Conservation (phyloP, 345 rosid genomes). For the Camelina neglecta region DNA sequence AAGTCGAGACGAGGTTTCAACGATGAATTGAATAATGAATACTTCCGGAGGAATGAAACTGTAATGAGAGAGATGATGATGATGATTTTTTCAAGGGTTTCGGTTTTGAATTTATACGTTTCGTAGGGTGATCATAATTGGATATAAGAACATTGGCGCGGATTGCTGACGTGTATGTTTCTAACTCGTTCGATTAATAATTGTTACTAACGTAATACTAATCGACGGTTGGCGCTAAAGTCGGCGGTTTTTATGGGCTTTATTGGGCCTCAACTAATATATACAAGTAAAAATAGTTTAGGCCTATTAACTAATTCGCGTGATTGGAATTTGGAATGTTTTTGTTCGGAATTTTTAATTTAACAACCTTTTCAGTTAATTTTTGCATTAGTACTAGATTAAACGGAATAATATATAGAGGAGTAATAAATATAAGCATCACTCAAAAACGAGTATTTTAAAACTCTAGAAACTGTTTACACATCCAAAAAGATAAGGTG, state of each 20-base stretch:
- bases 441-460: neutral
- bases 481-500: slow-evolving; percentile 9
- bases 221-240: neutral
- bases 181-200: neutral
- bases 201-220: neutral
- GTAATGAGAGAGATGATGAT: neutral
- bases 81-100: neutral
- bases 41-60: neutral
- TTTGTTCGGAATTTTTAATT: neutral
- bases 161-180: neutral
- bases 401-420: too few species aligned
- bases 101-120: slow-evolving; percentile 6
- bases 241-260: slow-evolving; percentile 9
- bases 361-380: too few species aligned
- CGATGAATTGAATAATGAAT: neutral
- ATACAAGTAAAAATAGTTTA: neutral
- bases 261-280: slow-evolving; percentile 22
- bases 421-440: neutral
- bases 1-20: neutral
- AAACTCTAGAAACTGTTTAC: neutral
- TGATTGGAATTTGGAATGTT: neutral
- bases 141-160: neutral
- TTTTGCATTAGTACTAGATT: neutral
- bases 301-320: neutral
- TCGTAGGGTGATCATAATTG: slow-evolving; percentile 2